phyloP scores from a whole-genome alignment of 2,329 filamentous ascomycete genomes.

The Diaporthe ampelina region DNA sequence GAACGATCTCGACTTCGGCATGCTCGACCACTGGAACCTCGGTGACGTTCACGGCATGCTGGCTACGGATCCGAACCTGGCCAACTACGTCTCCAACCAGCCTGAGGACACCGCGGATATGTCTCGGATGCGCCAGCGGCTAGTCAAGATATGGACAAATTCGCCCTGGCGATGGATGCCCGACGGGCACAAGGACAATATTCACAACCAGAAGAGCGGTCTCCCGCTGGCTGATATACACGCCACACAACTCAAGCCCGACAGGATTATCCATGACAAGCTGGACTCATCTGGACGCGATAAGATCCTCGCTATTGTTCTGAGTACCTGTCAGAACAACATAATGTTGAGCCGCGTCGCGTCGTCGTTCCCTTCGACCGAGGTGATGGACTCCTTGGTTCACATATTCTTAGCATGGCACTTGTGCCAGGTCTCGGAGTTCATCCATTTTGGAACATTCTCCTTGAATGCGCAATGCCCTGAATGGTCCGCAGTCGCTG shows the following conservation, averaged over 20 bases:
- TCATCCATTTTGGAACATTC: conserved; percentile 74
- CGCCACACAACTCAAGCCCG: conserved; percentile 54
- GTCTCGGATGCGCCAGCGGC: conserved; percentile 60
- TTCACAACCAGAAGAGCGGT: conserved; percentile 60
- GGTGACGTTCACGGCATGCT: conserved; percentile 49
- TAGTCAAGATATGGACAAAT: conserved; percentile 64
- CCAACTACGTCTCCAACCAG: conserved; percentile 39
- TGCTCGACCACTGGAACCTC: conserved; percentile 64
- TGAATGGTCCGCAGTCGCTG: conserved; percentile 72
- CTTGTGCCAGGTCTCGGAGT: conserved; percentile 68
- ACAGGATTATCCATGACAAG: conserved; percentile 57
- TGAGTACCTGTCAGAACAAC: conserved; percentile 69
- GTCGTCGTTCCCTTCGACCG: conserved; percentile 73
- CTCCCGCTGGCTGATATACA: conserved; percentile 59
- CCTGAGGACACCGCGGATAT: conserved; percentile 59
- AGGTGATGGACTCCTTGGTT: conserved; percentile 71
- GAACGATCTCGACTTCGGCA: conserved; percentile 65
- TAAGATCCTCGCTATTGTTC: conserved; percentile 73
- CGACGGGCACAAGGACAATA: conserved; percentile 56
- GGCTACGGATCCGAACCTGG: conserved; percentile 42
- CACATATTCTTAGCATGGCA: conserved; percentile 72
- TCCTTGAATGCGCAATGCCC: conserved; percentile 67
- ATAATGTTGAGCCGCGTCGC: conserved; percentile 66
- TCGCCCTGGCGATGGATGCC: conserved; percentile 67
- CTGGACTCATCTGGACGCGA: conserved; percentile 67